Base-by-base conservation (phyloP, 345 rosid genomes). In the Camelina sativa region DNA sequence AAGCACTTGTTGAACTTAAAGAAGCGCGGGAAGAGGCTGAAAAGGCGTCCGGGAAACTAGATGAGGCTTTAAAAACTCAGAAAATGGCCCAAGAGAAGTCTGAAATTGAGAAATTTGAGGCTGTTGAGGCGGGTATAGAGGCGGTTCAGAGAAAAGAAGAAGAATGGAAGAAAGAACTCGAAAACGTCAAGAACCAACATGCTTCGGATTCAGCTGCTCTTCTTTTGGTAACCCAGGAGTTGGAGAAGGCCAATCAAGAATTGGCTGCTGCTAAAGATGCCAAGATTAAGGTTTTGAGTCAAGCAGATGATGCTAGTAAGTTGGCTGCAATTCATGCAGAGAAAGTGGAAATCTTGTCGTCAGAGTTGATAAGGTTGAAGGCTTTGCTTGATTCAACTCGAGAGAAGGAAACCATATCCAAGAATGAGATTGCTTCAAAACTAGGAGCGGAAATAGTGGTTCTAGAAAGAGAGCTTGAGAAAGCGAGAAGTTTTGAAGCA, bases 51-150 rank as follows among this genome's bases (percentile, higher is more conserved):
- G 83, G 79, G 80, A 92, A 89, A 74, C 90, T 95, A 3, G 82
- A 80, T 53, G 97, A 90, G 82, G 93, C 96, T 30, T 54, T 92
- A 83, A 84, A 85, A 81, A 91, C 96, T 61, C 97, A 87, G 74
- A 87, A 79, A 81, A 84, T 89, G 77, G 93, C 89, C 0, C 91
- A 85, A 82, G 94, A 95, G 76, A 38, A 75, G 75, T 89, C 89
- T 3, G 99, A 95, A 79, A 84, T 90, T 25, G 90, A 90, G 81
- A 95, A 87, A 80, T 89, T 95, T 54, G 84, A 97, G 20, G 96
- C 92, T 60, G 86, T 92, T 75, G 99, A 95, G 80, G 89, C 93
- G 0, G 97, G 93, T 52, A 90, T 95, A 38, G 97, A 90, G 72
- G 92, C 86, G 8, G 84, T 87, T 62, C 90, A 83, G 76, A 86